Conservation (phyloP, 257 asterid genomes). For the Capsicum baccatum region DNA sequence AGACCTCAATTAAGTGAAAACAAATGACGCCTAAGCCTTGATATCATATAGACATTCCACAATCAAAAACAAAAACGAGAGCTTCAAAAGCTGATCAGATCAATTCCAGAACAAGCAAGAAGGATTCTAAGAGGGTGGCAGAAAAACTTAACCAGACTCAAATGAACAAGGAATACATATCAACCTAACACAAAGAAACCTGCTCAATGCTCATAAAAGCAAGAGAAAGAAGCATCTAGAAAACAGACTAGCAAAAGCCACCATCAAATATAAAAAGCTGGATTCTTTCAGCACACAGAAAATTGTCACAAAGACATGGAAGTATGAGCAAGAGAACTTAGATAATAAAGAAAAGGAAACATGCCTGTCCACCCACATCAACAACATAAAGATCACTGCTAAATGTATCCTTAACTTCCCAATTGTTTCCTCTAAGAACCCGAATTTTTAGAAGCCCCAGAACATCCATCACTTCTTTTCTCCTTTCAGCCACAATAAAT, state of each 20-base stretch:
- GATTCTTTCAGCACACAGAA: background rate
- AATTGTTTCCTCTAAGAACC: background rate
- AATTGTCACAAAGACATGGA: background rate
- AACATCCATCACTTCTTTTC: background rate
- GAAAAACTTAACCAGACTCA: background rate
- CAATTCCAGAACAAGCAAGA: background rate
- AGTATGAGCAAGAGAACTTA: background rate
- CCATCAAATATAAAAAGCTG: background rate
- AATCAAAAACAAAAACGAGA: background rate
- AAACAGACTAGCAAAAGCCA: background rate
- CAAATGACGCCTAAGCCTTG: background rate
- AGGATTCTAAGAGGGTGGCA: too few relatives aligned
- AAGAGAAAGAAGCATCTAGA: background rate
- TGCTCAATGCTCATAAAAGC: background rate
- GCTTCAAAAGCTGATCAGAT: background rate
- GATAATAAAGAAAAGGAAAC: background rate
- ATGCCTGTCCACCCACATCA: background rate
- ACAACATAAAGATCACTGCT: background rate
- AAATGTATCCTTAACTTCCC: background rate
- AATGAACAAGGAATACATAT: background rate
- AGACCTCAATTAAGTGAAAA: too few relatives aligned
- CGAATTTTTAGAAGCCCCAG: background rate
- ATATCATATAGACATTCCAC: background rate
- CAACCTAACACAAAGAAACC: background rate
- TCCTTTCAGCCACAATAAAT: background rate